Evolutionary conservation across 371 early-diverging fungal genomes (phyloP).

Genomic region (Capillidium heterosporum): DNA sequence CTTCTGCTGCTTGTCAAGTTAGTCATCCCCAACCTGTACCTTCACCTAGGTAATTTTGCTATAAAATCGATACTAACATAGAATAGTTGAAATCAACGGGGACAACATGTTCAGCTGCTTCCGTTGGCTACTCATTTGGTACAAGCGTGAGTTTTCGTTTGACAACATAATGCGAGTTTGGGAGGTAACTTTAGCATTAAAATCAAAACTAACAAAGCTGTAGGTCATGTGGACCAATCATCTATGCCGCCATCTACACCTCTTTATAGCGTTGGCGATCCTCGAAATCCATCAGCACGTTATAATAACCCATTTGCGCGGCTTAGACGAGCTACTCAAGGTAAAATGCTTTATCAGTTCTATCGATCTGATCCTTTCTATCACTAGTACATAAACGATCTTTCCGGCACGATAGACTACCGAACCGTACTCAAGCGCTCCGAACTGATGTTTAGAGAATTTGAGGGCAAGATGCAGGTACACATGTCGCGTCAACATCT

Average conservation of each 20-base stretch:
- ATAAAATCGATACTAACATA: neutral
- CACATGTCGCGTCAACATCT: neutral
- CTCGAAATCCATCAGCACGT: conserved; percentile 59
- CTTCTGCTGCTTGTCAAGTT: conserved; percentile 57
- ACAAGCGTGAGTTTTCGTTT: conserved; percentile 87
- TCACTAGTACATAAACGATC: conserved; percentile 64
- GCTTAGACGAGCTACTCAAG: conserved; percentile 81
- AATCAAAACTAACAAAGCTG: neutral
- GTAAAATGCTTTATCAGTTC: conserved; percentile 17
- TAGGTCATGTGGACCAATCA: conserved; percentile 68
- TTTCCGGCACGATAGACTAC: conserved; percentile 53
- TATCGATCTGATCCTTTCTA: neutral
- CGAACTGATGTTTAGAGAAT: conserved; percentile 15
- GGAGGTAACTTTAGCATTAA: conserved; percentile 33
- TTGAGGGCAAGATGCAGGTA: neutral
- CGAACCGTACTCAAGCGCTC: conserved; percentile 58
- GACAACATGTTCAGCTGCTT: conserved; percentile 81
- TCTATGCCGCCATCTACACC: conserved; percentile 51
- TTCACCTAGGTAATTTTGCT: conserved; percentile 34
- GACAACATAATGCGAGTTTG: conserved; percentile 62
- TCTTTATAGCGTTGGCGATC: conserved; percentile 82
- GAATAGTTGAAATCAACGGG: conserved; percentile 46
- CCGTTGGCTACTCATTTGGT: conserved; percentile 89
- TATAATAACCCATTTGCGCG: conserved; percentile 45
- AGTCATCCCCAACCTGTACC: conserved; percentile 58